phyloP scores from a whole-genome alignment of 75 land plant species.

The Isoetes taiwanensis region DNA sequence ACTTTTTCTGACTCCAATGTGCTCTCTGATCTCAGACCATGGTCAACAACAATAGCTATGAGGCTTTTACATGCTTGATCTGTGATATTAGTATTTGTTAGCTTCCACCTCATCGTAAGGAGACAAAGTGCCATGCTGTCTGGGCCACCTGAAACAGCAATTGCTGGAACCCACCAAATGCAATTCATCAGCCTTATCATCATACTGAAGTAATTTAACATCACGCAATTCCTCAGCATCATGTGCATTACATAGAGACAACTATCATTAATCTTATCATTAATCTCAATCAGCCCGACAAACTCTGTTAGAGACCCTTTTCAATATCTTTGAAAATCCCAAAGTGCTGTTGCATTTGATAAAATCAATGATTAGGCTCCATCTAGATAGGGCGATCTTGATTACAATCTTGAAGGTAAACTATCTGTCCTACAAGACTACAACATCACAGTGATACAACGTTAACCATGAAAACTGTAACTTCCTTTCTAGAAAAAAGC shows the following conservation, averaged over 20 bases:
- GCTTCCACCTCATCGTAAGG: conserved; percentile 50
- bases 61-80: conserved; percentile 28
- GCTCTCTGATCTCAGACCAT: conserved; percentile 71
- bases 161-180: conserved; percentile 26
- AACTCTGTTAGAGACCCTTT: not conserved
- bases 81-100: conserved; percentile 4
- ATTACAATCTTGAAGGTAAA: too few species aligned
- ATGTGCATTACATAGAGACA: not conserved
- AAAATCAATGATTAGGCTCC: too few species aligned
- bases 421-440: too few species aligned
- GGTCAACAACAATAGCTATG: conserved; percentile 70
- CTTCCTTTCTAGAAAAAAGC: too few species aligned
- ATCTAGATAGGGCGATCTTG: too few species aligned
- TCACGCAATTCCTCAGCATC: not conserved
- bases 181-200: too few species aligned
- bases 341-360: too few species aligned
- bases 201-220: too few species aligned
- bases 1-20: conserved; percentile 52
- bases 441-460: too few species aligned
- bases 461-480: too few species aligned
- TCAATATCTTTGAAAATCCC: not conserved
- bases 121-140: conserved; percentile 91
- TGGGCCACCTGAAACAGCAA: conserved; percentile 90
- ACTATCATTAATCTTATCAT: too few species aligned
- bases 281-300: not conserved